Evolutionary conservation across 2,329 filamentous ascomycete genomes (phyloP).

Genomic region (Sporothrix inflata): DNA sequence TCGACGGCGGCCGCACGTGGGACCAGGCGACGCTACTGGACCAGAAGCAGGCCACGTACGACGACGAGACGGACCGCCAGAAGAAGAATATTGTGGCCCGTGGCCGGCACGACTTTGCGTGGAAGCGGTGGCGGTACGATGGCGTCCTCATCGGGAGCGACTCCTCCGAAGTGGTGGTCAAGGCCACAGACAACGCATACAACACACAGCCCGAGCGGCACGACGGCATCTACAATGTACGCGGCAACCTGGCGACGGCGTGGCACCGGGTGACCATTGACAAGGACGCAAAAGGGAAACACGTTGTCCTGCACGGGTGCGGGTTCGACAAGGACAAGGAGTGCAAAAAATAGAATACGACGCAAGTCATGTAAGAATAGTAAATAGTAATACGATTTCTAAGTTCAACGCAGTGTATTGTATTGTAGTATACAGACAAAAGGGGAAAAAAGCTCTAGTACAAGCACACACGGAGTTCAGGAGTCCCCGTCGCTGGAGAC

Average conservation of each 20-base stretch:
- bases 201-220: slow-evolving; percentile 68
- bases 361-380: not conserved
- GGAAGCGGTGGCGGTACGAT: slow-evolving; percentile 65
- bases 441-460: not conserved
- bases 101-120: slow-evolving; percentile 57
- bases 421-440: slow-evolving; percentile 22
- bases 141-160: slow-evolving; percentile 42
- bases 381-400: not conserved
- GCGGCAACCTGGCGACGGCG: slow-evolving; percentile 68
- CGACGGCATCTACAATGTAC: slow-evolving; percentile 63
- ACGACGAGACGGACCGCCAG: not conserved
- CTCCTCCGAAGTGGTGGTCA: slow-evolving; percentile 60
- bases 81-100: slow-evolving; percentile 32
- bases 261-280: slow-evolving; percentile 61
- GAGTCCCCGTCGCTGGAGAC: not conserved
- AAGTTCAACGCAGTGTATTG: not conserved
- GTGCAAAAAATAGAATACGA: not conserved
- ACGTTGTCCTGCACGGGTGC: slow-evolving; percentile 31
- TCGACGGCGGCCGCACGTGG: slow-evolving; percentile 67
- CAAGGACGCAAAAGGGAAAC: slow-evolving; percentile 24
- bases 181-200: slow-evolving; percentile 68
- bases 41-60: slow-evolving; percentile 40
- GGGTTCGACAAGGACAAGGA: slow-evolving; percentile 28
- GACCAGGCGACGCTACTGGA: slow-evolving; percentile 63
- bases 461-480: not conserved